Percentiles rank a stretch among this genome's conserved stretches.
Evolutionary conservation across 148 eudicot species (phyloP).

Genomic region (Vaccinium macrocarpon): DNA sequence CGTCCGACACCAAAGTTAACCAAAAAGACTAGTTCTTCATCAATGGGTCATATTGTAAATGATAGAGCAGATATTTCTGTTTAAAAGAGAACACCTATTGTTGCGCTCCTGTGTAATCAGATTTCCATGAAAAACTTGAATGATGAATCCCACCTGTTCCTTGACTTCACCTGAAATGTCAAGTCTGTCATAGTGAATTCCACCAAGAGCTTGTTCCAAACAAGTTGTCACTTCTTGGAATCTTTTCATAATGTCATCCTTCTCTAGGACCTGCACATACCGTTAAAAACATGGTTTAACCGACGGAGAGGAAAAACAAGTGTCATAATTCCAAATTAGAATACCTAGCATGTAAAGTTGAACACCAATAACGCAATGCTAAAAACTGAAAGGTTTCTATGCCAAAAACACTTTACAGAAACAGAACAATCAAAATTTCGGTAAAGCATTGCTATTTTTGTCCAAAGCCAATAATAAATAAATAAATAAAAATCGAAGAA

Average conservation of each 20-base stretch:
- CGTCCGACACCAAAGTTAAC: not conserved
- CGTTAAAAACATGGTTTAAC: not conserved
- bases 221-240: conserved; percentile 67
- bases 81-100: not conserved
- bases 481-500: not conserved
- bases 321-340: not conserved
- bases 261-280: conserved; percentile 66
- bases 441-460: not conserved
- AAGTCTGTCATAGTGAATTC: conserved; percentile 59
- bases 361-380: not conserved
- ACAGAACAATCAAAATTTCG: not conserved
- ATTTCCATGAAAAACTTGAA: not conserved
- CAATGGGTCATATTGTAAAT: not conserved
- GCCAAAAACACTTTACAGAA: not conserved
- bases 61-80: not conserved
- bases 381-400: not conserved
- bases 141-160: conserved; percentile 63
- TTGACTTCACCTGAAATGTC: conserved; percentile 93
- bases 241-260: conserved; percentile 63
- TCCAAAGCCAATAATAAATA: too few species aligned
- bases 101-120: not conserved
- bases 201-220: conserved; percentile 74
- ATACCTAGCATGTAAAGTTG: not conserved
- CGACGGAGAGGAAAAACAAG: not conserved
- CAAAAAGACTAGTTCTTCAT: not conserved